Percentiles rank a stretch among this genome's conserved stretches.
These are phyloP conservation scores for Cephaloascus fragrans DNA, from an alignment of 805 yeast genomes.

Conservation along the genomic window DNA sequence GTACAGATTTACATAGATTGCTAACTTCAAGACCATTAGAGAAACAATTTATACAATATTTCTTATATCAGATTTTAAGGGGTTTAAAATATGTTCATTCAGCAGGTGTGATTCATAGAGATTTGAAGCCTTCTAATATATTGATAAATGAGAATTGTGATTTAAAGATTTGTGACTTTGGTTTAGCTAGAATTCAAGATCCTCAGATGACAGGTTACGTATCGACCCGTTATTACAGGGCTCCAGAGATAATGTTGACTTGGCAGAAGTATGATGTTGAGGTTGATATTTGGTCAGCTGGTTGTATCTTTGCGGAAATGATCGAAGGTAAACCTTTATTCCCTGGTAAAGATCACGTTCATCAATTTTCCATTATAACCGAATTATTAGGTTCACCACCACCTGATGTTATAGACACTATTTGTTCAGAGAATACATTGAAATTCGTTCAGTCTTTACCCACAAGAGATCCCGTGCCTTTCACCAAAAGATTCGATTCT, in stretches of 20 bases:
- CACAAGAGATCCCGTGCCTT: constrained; percentile 83
- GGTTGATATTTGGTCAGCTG: constrained; percentile 97
- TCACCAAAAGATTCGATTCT: constrained; percentile 68
- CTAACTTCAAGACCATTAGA: constrained; percentile 90
- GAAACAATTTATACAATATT: constrained; percentile 93
- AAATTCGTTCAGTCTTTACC: constrained; percentile 93
- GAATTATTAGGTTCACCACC: constrained; percentile 97
- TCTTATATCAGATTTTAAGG: constrained; percentile 85
- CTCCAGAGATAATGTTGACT: constrained; percentile 97
- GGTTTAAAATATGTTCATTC: constrained; percentile 87
- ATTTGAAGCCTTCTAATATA: constrained; percentile 77
- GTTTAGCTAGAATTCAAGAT: constrained; percentile 93
- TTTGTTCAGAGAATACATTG: constrained; percentile 90
- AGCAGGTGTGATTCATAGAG: constrained; percentile 88
- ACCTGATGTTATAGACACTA: constrained; percentile 89
- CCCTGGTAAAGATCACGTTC: constrained; percentile 98
- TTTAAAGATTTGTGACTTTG: constrained; percentile 86
- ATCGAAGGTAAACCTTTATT: constrained; percentile 93
- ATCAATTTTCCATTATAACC: constrained; percentile 94
- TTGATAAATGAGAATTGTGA: constrained; percentile 86
- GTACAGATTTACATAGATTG: constrained; percentile 89
- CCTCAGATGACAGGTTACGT: constrained; percentile 99
- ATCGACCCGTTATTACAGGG: constrained; percentile 90
- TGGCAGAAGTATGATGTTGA: constrained; percentile 98
- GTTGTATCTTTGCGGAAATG: constrained; percentile 96